These are phyloP conservation scores for Penicillium sp. DNA, from an alignment of 2,329 filamentous ascomycete genomes.

Conservation along the genomic window DNA sequence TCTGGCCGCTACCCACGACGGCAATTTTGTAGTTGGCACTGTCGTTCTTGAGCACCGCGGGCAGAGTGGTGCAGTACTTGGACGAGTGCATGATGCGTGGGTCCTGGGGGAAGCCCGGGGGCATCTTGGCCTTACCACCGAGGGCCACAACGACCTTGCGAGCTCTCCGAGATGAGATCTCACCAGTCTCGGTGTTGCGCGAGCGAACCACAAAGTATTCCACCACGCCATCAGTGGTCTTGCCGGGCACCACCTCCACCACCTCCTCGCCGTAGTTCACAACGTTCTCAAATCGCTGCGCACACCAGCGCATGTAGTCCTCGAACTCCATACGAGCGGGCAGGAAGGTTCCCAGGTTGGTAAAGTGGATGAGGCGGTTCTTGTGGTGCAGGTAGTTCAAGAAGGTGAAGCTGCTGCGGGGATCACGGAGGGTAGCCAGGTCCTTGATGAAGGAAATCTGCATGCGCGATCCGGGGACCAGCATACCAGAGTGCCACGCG, in stretches of 20 bases:
- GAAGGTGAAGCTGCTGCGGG: constrained; percentile 89
- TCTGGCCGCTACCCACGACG: constrained; percentile 86
- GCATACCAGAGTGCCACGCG: constrained; percentile 94
- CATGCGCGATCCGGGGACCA: constrained; percentile 90
- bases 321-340: constrained; percentile 87
- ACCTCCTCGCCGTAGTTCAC: constrained; percentile 80
- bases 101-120: constrained; percentile 65
- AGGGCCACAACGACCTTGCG: constrained; percentile 63
- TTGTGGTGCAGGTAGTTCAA: constrained; percentile 88
- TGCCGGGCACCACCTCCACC: constrained; percentile 65
- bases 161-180: constrained; percentile 40
- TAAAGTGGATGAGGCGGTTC: constrained; percentile 81
- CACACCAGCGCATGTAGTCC: constrained; percentile 93
- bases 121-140: constrained; percentile 70
- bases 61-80: constrained; percentile 63
- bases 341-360: constrained; percentile 85
- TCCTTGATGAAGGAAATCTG: constrained; percentile 98
- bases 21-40: constrained; percentile 66
- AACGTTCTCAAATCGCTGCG: constrained; percentile 70
- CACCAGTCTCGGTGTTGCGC: constrained; percentile 55
- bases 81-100: constrained; percentile 84
- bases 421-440: constrained; percentile 83
- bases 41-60: constrained; percentile 39
- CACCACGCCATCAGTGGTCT: constrained; percentile 51
- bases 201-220: constrained; percentile 69